Conservation (phyloP, 2,329 filamentous ascomycete species). For the Claviceps pazoutovae region DNA sequence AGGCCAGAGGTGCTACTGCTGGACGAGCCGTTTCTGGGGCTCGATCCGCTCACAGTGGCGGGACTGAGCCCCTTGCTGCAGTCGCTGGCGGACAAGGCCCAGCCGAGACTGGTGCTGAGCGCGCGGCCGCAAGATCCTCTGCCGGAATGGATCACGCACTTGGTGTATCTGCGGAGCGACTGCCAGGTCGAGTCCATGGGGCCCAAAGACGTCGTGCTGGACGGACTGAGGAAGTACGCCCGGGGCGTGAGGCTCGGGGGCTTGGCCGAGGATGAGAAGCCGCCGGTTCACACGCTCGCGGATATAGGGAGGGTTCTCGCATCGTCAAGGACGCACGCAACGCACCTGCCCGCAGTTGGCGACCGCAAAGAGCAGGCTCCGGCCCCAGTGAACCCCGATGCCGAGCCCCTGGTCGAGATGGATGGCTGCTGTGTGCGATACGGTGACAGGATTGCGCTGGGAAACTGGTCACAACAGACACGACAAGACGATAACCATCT, state of each 20-base stretch:
- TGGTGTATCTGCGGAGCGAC: constrained; percentile 57
- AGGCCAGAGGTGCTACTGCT: constrained; percentile 70
- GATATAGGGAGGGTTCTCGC: constrained; percentile 35
- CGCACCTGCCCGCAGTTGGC: background rate
- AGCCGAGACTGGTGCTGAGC: constrained; percentile 62
- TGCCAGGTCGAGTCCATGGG: constrained; percentile 55
- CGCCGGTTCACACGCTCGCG: constrained; percentile 33
- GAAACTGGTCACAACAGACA: constrained; percentile 59
- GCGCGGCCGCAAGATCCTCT: constrained; percentile 75
- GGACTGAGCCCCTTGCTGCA: constrained; percentile 58
- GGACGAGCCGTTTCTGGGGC: constrained; percentile 92
- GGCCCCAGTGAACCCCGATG: constrained; percentile 18
- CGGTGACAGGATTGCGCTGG: constrained; percentile 61
- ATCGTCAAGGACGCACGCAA: constrained; percentile 9
- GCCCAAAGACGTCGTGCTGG: constrained; percentile 46
- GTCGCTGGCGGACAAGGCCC: constrained; percentile 49
- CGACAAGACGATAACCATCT: constrained; percentile 10
- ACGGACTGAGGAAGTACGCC: constrained; percentile 34
- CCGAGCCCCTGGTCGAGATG: constrained; percentile 76
- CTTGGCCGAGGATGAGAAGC: constrained; percentile 29
- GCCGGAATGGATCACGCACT: constrained; percentile 80
- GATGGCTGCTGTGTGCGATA: constrained; percentile 71
- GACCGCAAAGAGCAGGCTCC: constrained; percentile 9
- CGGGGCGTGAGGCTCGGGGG: constrained; percentile 30
- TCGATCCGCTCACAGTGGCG: constrained; percentile 71